Percentiles rank a stretch among this genome's conserved stretches.
phyloP scores from a whole-genome alignment of 1,284 basidiomycete species.

The Vanrija sp. region DNA sequence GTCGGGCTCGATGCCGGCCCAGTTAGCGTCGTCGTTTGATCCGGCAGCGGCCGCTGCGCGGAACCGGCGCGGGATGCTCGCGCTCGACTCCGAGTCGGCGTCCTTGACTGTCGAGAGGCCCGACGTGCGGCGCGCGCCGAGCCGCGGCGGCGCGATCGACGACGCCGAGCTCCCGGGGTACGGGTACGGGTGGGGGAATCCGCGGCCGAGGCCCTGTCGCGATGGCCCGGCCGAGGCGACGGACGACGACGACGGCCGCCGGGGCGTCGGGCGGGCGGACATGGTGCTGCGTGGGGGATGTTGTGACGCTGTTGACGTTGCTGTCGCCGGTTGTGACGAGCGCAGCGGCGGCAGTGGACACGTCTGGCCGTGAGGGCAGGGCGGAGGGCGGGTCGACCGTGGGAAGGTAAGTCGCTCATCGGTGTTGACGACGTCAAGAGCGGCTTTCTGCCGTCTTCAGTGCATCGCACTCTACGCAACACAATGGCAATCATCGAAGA shows the following conservation, averaged over 20 bases:
- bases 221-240: background rate
- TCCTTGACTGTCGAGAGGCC: no score
- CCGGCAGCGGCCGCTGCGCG: no score
- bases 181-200: no score
- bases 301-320: background rate
- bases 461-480: background rate
- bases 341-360: no score
- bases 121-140: no score
- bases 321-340: background rate
- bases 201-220: background rate
- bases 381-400: slow-evolving; percentile 7
- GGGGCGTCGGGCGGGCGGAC: background rate
- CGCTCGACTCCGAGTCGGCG: no score
- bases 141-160: no score
- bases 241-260: background rate
- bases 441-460: background rate
- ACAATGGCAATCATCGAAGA: slow-evolving; percentile 40
- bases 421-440: no score
- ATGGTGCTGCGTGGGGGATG: background rate
- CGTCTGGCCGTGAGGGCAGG: no score
- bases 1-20: slow-evolving; percentile 62
- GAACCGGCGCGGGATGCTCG: no score
- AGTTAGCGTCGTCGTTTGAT: slow-evolving; percentile 23
- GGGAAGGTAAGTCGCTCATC: slow-evolving; percentile 4
- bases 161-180: no score